Evolutionary conservation across 345 rosid species (phyloP).

Genomic region (Gynandropsis gynandra): DNA sequence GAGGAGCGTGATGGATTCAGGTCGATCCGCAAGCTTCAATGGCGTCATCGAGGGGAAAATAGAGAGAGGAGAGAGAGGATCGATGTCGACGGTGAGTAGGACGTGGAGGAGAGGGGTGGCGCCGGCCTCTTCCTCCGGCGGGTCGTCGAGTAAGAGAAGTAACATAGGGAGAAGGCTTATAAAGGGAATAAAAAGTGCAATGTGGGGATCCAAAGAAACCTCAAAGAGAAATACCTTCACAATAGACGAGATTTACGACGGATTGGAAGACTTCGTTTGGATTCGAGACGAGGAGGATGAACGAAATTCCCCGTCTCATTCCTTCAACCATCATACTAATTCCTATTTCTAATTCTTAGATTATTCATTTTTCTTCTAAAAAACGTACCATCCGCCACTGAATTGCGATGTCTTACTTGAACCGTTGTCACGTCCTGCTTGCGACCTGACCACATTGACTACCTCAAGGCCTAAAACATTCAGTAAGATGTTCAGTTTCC

Average conservation of each 20-base stretch:
- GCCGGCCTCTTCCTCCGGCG: too few species aligned
- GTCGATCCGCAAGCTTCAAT: slow-evolving; percentile 66
- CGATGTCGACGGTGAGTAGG: slow-evolving; percentile 40
- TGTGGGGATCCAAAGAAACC: slow-evolving; percentile 37
- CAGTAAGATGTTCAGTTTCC: slow-evolving; percentile 15
- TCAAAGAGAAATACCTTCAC: slow-evolving; percentile 15
- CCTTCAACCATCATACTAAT: slow-evolving; percentile 22
- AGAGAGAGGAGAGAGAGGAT: slow-evolving; percentile 43
- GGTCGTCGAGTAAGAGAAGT: slow-evolving; percentile 4
- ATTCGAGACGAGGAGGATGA: slow-evolving; percentile 20
- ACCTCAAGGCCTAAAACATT: too few species aligned
- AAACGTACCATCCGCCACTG: too few species aligned
- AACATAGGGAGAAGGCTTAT: slow-evolving; percentile 44
- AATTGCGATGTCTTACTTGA: too few species aligned
- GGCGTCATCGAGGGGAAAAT: slow-evolving; percentile 25
- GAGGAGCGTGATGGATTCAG: slow-evolving; percentile 30
- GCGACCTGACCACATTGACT: too few species aligned
- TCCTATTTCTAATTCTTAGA: slow-evolving; percentile 1
- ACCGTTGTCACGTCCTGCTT: too few species aligned
- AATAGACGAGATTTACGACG: slow-evolving; percentile 23
- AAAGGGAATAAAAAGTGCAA: slow-evolving; percentile 44
- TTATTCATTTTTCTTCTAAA: not conserved
- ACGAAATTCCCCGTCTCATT: slow-evolving; percentile 24
- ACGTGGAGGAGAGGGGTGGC: slow-evolving; percentile 22
- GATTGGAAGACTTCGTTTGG: slow-evolving; percentile 30